These are phyloP conservation scores for Porcisia hertigi DNA, from an alignment of 208 protist genomes.

Conservation along the genomic window DNA sequence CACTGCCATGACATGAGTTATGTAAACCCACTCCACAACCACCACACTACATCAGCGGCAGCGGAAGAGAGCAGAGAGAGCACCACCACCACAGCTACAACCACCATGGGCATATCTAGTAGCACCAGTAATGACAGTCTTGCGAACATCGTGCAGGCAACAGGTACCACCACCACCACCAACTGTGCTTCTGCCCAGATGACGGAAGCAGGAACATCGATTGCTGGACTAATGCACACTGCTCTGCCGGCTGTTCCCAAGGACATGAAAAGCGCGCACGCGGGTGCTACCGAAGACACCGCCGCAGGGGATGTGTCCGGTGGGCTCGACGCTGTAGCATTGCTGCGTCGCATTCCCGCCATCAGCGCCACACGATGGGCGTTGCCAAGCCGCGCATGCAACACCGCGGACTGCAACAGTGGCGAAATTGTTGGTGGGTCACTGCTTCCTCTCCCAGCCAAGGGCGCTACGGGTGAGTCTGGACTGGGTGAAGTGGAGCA, in stretches of 20 bases:
- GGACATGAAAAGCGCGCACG: background rate
- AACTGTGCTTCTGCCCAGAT: background rate
- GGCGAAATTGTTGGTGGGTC: background rate
- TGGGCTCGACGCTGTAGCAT: slow-evolving; percentile 40
- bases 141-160: background rate
- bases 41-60: background rate
- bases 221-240: background rate
- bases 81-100: slow-evolving; percentile 2
- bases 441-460: background rate
- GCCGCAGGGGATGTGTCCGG: background rate
- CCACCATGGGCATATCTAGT: background rate
- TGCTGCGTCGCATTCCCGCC: slow-evolving; percentile 45
- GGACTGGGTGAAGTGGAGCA: background rate
- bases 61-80: slow-evolving; percentile 9
- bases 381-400: slow-evolving; percentile 1
- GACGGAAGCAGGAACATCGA: background rate
- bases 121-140: slow-evolving; percentile 22
- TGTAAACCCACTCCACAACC: slow-evolving; percentile 19
- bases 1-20: slow-evolving; percentile 28
- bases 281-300: background rate
- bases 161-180: background rate
- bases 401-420: background rate
- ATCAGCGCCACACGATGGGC: slow-evolving; percentile 27
- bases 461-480: background rate
- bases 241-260: background rate